A percentile compares a stretch with the other conserved stretches of the same genome.
Evolutionary conservation across 169 alveolate genomes (phyloP).

Genomic region (Plasmodium relictum): DNA sequence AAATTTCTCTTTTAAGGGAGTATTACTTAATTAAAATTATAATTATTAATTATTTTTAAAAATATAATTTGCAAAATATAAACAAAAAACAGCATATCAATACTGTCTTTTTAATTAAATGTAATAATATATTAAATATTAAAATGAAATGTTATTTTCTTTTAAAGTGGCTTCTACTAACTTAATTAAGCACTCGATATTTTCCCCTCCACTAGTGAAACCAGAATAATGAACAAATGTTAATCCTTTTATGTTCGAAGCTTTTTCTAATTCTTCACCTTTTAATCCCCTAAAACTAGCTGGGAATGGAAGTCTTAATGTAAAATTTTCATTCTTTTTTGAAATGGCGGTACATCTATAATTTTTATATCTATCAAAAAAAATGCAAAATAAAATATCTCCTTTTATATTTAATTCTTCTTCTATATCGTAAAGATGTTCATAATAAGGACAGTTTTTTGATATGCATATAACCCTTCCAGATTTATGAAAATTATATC

Average conservation of each 20-base stretch:
- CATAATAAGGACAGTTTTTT: constrained; percentile 84
- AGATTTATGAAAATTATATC: constrained; percentile 83
- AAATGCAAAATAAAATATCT: constrained; percentile 76
- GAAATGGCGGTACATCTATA: constrained; percentile 79
- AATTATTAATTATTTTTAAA: too few species aligned
- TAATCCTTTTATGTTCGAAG: constrained; percentile 82
- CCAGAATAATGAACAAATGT: constrained; percentile 86
- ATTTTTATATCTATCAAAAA: constrained; percentile 62
- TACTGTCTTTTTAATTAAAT: too few species aligned
- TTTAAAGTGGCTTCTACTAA: constrained; percentile 65
- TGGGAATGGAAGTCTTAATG: constrained; percentile 85
- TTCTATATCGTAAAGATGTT: constrained; percentile 79
- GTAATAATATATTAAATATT: too few species aligned
- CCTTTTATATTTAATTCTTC: constrained; percentile 77
- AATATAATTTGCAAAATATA: neutral
- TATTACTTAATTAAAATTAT: too few species aligned
- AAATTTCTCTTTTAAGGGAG: too few species aligned
- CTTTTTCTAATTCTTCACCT: constrained; percentile 80
- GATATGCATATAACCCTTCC: constrained; percentile 83
- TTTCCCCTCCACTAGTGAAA: constrained; percentile 87
- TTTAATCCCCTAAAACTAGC: constrained; percentile 84
- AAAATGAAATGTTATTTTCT: constrained; percentile 56
- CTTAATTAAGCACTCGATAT: constrained; percentile 62
- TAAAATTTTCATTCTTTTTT: constrained; percentile 78
- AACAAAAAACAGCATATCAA: neutral